Percentiles rank a stretch among this genome's conserved stretches.
Evolutionary conservation across 495 filamentous ascomycete genomes (phyloP).

Genomic region (Aspergillus ostianus): DNA sequence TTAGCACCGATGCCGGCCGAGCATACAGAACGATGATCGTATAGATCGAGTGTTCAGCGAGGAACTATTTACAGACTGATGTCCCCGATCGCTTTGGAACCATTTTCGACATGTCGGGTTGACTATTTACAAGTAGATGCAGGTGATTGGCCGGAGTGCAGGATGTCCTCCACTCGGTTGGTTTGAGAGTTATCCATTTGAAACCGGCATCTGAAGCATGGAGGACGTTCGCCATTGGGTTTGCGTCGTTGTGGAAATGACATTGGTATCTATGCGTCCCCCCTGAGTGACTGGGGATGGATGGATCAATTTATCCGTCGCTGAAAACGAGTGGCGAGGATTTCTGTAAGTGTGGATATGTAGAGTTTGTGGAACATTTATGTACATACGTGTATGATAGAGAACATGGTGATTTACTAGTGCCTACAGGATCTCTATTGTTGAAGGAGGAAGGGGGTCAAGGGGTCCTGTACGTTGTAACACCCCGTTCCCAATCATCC

Average conservation of each 20-base stretch:
- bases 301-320: not conserved
- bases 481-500: not conserved
- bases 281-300: not conserved
- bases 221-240: not conserved
- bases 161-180: not conserved
- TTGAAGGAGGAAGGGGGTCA: too few relatives aligned
- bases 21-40: constrained; percentile 5
- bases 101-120: not conserved
- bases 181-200: not conserved
- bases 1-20: constrained; percentile 29
- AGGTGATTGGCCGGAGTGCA: not conserved
- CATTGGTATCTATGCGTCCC: not conserved
- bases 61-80: not conserved
- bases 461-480: not conserved
- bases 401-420: too few relatives aligned
- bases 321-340: too few relatives aligned
- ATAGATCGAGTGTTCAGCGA: not conserved
- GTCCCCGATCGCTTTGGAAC: not conserved
- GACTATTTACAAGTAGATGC: not conserved
- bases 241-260: not conserved
- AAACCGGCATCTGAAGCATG: not conserved
- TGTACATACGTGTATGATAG: too few relatives aligned
- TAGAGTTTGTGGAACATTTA: too few relatives aligned
- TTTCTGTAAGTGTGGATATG: too few relatives aligned
- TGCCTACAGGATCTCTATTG: too few relatives aligned